phyloP scores from a whole-genome alignment of 1,139 yeast genomes.

The Suzukiozyma palmioleophila region DNA sequence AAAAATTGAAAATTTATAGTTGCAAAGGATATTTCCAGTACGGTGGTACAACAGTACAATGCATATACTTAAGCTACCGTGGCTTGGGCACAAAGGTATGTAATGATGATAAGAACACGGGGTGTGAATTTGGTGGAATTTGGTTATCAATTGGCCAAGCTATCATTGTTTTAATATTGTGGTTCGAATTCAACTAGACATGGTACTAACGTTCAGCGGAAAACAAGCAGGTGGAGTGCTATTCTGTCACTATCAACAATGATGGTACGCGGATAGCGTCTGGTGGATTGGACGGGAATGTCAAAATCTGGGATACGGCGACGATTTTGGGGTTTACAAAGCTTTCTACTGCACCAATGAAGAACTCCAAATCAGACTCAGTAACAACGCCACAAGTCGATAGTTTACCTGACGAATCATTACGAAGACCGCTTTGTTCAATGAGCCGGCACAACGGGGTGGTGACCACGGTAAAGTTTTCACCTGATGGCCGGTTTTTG shows the following conservation, averaged over 20 bases:
- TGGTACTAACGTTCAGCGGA: conserved; percentile 48
- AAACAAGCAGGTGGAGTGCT: conserved; percentile 75
- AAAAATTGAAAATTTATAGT: no score
- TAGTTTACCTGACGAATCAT: conserved; percentile 30
- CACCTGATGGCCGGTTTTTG: conserved; percentile 84
- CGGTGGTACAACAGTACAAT: conserved; percentile 23
- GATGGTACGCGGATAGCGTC: conserved; percentile 86
- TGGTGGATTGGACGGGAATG: conserved; percentile 94
- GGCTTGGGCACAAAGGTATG: conserved; percentile 73
- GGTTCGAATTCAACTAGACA: no score
- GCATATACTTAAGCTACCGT: conserved; percentile 79
- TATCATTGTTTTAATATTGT: not conserved
- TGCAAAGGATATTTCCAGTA: no score
- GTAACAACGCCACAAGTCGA: conserved; percentile 8
- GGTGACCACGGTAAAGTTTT: conserved; percentile 86
- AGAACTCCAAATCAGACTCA: conserved; percentile 4
- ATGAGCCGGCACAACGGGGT: conserved; percentile 91
- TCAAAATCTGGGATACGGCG: conserved; percentile 81
- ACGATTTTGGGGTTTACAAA: conserved; percentile 19
- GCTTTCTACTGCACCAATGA: conserved; percentile 5
- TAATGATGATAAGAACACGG: conserved; percentile 3
- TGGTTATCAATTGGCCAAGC: no score
- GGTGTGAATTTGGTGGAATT: no score
- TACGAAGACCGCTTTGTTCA: conserved; percentile 61
- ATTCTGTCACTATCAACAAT: conserved; percentile 73